A percentile compares a stretch with the other conserved stretches of the same genome.
phyloP scores from a whole-genome alignment of 768 basidiomycete genomes.

The Amanita thiersii region DNA sequence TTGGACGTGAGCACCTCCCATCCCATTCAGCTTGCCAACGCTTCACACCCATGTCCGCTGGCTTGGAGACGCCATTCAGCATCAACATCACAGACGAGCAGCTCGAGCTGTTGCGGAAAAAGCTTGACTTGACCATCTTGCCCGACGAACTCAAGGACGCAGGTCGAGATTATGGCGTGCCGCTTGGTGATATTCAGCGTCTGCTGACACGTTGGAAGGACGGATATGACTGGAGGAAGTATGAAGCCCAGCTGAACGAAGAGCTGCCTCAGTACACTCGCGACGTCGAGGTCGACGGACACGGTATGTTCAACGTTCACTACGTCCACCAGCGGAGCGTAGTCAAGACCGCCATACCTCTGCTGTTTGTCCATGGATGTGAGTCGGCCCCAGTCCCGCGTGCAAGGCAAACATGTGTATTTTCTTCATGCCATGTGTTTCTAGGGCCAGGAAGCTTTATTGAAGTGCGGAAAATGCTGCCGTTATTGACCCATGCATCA shows the following conservation, averaged over 20 bases:
- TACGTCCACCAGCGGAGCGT: slow-evolving; percentile 49
- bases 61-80: slow-evolving; percentile 26
- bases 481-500: slow-evolving; percentile 36
- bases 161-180: slow-evolving; percentile 34
- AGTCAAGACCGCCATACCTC: slow-evolving; percentile 33
- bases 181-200: slow-evolving; percentile 39
- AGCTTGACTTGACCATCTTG: slow-evolving; percentile 30
- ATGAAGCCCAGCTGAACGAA: slow-evolving; percentile 42
- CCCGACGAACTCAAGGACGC: slow-evolving; percentile 35
- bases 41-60: slow-evolving; percentile 2
- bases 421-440: not conserved
- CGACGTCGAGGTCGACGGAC: slow-evolving; percentile 39
- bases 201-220: slow-evolving; percentile 39
- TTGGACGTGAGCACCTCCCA: no score
- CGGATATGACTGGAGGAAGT: slow-evolving; percentile 47
- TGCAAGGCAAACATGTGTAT: not conserved
- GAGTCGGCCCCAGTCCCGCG: slow-evolving; percentile 12
- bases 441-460: slow-evolving; percentile 56
- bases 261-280: slow-evolving; percentile 48
- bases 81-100: slow-evolving; percentile 28
- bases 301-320: slow-evolving; percentile 40
- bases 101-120: slow-evolving; percentile 25
- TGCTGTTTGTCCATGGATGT: slow-evolving; percentile 47
- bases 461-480: slow-evolving; percentile 51
- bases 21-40: no score